Evolutionary conservation across 345 rosid genomes (phyloP).

Genomic region (Moricandia arvensis): DNA sequence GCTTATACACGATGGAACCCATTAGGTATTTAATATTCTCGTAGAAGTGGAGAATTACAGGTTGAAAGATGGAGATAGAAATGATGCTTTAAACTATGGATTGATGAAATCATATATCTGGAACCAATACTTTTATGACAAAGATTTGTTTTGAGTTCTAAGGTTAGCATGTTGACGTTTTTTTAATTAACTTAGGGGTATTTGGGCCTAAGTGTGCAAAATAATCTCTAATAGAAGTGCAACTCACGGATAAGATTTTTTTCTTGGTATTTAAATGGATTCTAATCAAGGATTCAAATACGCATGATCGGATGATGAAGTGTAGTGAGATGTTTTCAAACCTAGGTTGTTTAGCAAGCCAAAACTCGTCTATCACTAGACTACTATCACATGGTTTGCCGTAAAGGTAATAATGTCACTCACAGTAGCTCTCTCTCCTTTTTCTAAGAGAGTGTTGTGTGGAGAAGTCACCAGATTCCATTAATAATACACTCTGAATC

Average conservation of each 20-base stretch:
- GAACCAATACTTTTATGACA: conserved; percentile 3
- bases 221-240: no score
- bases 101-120: background rate
- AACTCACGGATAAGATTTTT: no score
- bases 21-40: conserved; percentile 29
- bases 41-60: conserved; percentile 20
- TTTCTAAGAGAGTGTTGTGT: background rate
- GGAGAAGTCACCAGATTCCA: background rate
- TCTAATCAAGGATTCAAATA: no score
- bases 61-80: conserved; percentile 14
- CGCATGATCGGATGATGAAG: no score
- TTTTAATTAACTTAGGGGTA: no score
- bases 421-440: no score
- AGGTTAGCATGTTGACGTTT: background rate
- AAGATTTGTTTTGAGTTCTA: conserved; percentile 2
- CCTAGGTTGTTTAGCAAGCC: no score
- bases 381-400: no score
- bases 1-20: conserved; percentile 23
- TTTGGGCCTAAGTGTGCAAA: no score
- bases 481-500: background rate
- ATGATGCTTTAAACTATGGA: conserved; percentile 10
- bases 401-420: background rate
- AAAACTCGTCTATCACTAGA: no score
- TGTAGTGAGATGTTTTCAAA: no score
- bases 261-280: no score